Evolutionary conservation across 2,329 filamentous ascomycete genomes (phyloP), one percentile per base, ranked within the genome.

Genomic region (Diplodia scrobiculata): DNA sequence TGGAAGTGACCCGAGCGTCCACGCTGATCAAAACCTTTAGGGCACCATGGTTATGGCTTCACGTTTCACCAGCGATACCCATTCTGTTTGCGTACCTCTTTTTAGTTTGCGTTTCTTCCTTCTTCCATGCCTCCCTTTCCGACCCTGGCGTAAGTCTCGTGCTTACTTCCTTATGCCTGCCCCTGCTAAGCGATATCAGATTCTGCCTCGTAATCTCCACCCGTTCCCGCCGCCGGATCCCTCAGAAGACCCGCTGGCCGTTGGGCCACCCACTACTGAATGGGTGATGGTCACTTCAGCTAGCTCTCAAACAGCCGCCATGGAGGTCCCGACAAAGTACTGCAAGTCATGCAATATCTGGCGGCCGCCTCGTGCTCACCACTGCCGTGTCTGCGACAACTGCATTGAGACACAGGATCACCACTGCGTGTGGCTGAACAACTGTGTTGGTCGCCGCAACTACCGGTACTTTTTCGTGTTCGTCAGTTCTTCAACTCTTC

Each of bases 381-480:
- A 99, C 79, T 99, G 95, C 79, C 91, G 95, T 66, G 85, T 97
- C 32, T 99, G 95, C 79, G 94, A 99, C 79, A 97, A 96, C 77
- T 99, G 95, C 76, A 87, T 99, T 68, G 95, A 99, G 78, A 97
- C 92, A 0, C 92, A 97, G 71, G 95, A 99, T 74, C 95, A 99
- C 74, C 95, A 99, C 79, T 99, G 95, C 74, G 93, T 98, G 17
- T 99, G 95, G 95, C 86, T 99, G 69, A 99, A 99, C 80, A 99
- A 99, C 77, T 99, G 95, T 72, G 90, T 99, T 59, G 95, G 95
- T 51, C 89, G 94, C 70, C 91, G 95, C 72, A 99, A 99, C 80
- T 99, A 99, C 80, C 91, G 95, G 69, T 98, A 94, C 78, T 99
- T 99, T 79, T 97, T 98, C 76, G 86, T 90, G 11, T 99, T 97